Percentiles rank a stretch among this genome's conserved stretches.
phyloP scores from a whole-genome alignment of 805 yeast species.

The Lipomyces lipofer region DNA sequence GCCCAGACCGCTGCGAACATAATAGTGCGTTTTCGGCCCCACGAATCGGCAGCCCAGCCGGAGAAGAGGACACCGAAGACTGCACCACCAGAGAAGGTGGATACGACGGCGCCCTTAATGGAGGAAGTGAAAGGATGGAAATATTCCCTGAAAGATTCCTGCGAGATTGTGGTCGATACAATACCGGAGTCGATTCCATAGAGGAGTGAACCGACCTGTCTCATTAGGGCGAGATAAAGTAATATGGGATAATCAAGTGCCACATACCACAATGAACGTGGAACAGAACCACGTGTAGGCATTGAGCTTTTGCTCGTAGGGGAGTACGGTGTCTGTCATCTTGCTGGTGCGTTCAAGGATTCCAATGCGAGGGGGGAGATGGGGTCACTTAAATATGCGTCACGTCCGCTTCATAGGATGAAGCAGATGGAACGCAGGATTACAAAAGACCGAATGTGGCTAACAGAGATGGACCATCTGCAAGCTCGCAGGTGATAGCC shows the following conservation, averaged over 20 bases:
- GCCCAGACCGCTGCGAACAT: constrained; percentile 57
- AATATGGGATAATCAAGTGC: background rate
- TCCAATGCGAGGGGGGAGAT: too few species aligned
- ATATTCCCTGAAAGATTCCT: constrained; percentile 10
- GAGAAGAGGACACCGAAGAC: constrained; percentile 46
- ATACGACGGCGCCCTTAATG: constrained; percentile 40
- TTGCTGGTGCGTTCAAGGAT: too few species aligned
- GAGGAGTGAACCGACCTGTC: constrained; percentile 19
- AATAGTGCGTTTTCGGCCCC: constrained; percentile 52
- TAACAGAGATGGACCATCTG: too few species aligned
- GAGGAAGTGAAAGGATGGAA: constrained; percentile 17
- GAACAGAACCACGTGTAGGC: constrained; percentile 21
- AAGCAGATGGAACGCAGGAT: too few species aligned
- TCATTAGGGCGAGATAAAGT: background rate
- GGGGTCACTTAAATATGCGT: too few species aligned
- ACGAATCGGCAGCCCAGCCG: constrained; percentile 33
- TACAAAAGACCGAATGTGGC: too few species aligned
- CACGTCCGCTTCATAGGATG: too few species aligned
- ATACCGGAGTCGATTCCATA: constrained; percentile 29
- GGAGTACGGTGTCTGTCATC: too few species aligned
- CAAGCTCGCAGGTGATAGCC: too few species aligned
- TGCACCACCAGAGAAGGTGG: constrained; percentile 50
- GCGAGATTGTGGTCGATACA: constrained; percentile 25
- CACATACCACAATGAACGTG: constrained; percentile 14
- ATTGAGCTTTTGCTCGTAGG: constrained; percentile 12